Percentiles rank a stretch among this genome's conserved stretches.
Conservation (phyloP, 306 rosid genomes). For the Cucumis melo region DNA sequence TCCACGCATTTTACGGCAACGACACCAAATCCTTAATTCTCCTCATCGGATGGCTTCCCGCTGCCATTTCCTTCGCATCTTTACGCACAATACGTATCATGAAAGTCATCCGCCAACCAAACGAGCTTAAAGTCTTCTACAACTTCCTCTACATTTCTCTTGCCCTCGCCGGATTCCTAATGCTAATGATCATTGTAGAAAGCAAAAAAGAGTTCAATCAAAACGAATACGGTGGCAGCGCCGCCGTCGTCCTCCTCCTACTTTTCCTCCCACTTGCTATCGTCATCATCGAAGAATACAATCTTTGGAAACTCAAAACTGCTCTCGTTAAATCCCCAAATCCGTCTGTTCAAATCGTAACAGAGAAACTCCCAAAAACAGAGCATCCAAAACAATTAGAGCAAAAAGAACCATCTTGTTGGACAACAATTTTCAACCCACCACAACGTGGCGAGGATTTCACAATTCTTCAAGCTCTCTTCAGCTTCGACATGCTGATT, state of each 20-base stretch:
- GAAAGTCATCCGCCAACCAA: conserved; percentile 7
- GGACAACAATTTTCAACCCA: conserved; percentile 7
- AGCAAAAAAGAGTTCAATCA: not conserved
- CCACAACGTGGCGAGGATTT: conserved; percentile 25
- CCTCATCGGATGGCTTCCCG: conserved; percentile 24
- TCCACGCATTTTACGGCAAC: conserved; percentile 14
- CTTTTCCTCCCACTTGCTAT: conserved; percentile 18
- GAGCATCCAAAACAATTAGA: not conserved
- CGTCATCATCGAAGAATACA: conserved; percentile 11
- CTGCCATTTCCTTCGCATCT: conserved; percentile 11
- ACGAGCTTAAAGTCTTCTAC: conserved; percentile 17
- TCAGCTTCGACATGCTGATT: conserved; percentile 24
- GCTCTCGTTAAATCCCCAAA: not conserved
- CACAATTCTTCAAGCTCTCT: conserved; percentile 20
- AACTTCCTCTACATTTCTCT: conserved; percentile 17
- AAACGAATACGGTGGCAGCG: not conserved
- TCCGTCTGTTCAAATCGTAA: not conserved
- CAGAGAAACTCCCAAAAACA: not conserved
- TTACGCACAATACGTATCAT: conserved; percentile 12
- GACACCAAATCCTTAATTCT: conserved; percentile 14
- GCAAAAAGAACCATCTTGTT: conserved; percentile 6
- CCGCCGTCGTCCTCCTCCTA: conserved; percentile 7
- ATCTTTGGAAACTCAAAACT: not conserved
- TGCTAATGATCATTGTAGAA: conserved; percentile 14
- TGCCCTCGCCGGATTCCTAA: conserved; percentile 21